A percentile compares a stretch with the other conserved stretches of the same genome.
phyloP scores from a whole-genome alignment of 495 filamentous ascomycete genomes.

The Cudoniella acicularis region DNA sequence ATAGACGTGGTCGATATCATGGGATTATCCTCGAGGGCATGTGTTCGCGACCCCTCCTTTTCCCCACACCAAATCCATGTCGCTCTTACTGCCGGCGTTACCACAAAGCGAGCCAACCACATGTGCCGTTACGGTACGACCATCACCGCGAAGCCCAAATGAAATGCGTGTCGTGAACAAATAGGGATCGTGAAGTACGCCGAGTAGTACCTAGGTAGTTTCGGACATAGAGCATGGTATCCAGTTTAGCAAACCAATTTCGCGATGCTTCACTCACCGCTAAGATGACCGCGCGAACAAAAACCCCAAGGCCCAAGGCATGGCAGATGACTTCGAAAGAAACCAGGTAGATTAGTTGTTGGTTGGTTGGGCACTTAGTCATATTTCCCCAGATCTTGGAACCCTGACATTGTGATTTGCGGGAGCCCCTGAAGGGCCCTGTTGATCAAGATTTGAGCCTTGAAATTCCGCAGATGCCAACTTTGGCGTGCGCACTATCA shows the following conservation, averaged over 20 bases:
- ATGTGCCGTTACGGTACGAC: not conserved
- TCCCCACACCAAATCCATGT: not conserved
- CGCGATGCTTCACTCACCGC: too few species aligned
- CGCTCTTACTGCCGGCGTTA: not conserved
- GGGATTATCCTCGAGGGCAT: not conserved
- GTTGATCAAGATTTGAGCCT: not conserved
- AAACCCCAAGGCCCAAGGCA: too few species aligned
- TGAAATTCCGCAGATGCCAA: not conserved
- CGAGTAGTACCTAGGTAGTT: too few species aligned
- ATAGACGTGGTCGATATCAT: too few species aligned
- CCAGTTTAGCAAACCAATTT: too few species aligned
- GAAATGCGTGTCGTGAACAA: not conserved
- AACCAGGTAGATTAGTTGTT: not conserved
- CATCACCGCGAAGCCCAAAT: not conserved
- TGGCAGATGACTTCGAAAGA: not conserved
- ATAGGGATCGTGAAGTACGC: too few species aligned
- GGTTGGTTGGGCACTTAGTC: not conserved
- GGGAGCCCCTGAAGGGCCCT: not conserved
- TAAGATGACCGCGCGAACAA: too few species aligned
- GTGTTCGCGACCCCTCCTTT: not conserved
- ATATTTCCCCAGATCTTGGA: not conserved
- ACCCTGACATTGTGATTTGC: not conserved
- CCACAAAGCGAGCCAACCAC: not conserved
- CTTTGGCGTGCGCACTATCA: too few species aligned
- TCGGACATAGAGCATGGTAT: too few species aligned